phyloP scores from a whole-genome alignment of 2,329 filamentous ascomycete genomes.

The Fusarium oligoseptatum region DNA sequence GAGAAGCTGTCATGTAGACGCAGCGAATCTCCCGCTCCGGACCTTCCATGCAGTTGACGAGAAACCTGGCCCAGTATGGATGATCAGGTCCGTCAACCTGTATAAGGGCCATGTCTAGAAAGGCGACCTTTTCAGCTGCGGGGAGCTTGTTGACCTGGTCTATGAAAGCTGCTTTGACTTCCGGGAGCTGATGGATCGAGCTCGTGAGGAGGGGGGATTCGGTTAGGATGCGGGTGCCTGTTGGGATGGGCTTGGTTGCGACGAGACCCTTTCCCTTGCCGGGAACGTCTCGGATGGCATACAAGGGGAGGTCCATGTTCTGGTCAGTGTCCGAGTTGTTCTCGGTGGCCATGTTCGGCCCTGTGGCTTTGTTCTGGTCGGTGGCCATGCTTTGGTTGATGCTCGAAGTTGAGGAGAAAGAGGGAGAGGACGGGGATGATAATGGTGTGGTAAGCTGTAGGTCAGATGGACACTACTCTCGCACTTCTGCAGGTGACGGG shows the following conservation, averaged over 20 bases:
- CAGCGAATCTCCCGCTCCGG: too few species aligned
- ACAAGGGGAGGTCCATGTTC: neutral
- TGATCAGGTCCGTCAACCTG: too few species aligned
- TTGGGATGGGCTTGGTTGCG: neutral
- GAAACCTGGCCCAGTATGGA: too few species aligned
- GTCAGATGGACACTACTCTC: neutral
- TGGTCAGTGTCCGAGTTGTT: neutral
- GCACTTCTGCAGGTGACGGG: neutral
- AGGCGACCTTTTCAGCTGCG: too few species aligned
- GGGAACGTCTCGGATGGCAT: neutral
- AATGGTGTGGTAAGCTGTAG: neutral
- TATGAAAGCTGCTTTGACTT: too few species aligned
- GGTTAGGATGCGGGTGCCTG: neutral
- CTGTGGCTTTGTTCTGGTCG: neutral
- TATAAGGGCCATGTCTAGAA: too few species aligned
- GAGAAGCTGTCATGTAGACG: neutral
- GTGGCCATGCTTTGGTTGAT: neutral
- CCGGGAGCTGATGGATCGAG: too few species aligned
- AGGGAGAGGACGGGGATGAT: neutral
- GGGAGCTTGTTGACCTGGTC: too few species aligned
- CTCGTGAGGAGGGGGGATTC: neutral
- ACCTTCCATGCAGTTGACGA: too few species aligned
- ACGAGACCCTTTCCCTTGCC: neutral
- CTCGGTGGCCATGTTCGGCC: neutral
- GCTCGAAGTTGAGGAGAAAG: too few species aligned